Evolutionary conservation across 2,329 filamentous ascomycete species (phyloP), one percentile per base, ranked within the genome.

Genomic region (Tetracladium maxilliforme): DNA sequence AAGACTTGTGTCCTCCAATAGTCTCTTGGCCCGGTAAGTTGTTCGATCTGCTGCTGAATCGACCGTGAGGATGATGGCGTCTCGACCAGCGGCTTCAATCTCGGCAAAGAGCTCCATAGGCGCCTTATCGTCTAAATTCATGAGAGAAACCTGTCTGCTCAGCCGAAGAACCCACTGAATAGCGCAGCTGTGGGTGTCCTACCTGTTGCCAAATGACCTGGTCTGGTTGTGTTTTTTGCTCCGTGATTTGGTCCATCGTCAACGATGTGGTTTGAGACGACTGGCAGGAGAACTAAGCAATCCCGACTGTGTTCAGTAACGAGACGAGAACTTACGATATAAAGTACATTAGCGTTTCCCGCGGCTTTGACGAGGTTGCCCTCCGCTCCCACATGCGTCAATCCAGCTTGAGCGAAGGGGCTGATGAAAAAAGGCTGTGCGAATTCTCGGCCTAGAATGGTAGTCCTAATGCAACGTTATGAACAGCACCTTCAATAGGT

Each of bases 401-500:
- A 44, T 14, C 42, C 44, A 12, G 37, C 45, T 14, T 40, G 38
- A 6, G 44, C 44, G 4, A 42, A 42, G 9, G 48, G 48, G 7
- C 40, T 36, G 28, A 52, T 50, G 33, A 52, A 52, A 38, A 52
- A 46, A 5, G 48, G 47, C 2, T 42, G 43, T 3, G 38, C 42
- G 32, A 48, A 46, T 30, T 49, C 45, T 33, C 47, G 30, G 12
- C 47, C 47, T 10, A 51, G 33, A 10, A 51, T 28, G 7, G 22
- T 31, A 14, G 26, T 28, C 10, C 49, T 51, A n/a, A n/a, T n/a
- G n/a, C n/a, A n/a, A n/a, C n/a, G n/a, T n/a, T n/a, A n/a, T n/a
- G n/a, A n/a, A n/a, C n/a, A n/a, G n/a, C n/a, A n/a, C n/a, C n/a
- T n/a, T n/a, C n/a, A n/a, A 24, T 23, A 10, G 23, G 23, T 27